phyloP scores from a whole-genome alignment of 306 rosid species.

The Hippophae gyantsensis region DNA sequence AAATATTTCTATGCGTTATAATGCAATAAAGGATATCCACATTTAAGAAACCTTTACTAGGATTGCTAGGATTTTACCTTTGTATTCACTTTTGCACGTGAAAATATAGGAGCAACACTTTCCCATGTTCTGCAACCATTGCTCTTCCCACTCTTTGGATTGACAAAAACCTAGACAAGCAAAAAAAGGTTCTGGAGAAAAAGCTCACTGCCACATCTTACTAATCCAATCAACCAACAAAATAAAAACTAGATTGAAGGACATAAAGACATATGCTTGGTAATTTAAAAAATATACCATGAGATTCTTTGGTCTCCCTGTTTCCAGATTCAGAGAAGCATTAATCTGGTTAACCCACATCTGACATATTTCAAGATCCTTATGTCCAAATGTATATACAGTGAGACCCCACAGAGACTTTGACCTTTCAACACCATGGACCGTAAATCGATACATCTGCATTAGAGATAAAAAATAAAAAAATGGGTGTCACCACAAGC shows the following conservation, averaged over 20 bases:
- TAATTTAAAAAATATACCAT: slow-evolving; percentile 48
- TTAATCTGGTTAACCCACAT: slow-evolving; percentile 64
- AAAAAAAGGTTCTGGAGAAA: slow-evolving; percentile 35
- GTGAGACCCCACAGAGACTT: slow-evolving; percentile 46
- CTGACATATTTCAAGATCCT: slow-evolving; percentile 44
- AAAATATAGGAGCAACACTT: slow-evolving; percentile 68
- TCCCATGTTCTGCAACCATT: slow-evolving; percentile 77
- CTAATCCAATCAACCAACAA: slow-evolving; percentile 12
- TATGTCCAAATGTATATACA: slow-evolving; percentile 65
- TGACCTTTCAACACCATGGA: slow-evolving; percentile 57
- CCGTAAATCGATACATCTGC: slow-evolving; percentile 60
- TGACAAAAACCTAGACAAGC: slow-evolving; percentile 77
- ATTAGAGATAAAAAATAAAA: slow-evolving; percentile 12
- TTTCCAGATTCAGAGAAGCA: slow-evolving; percentile 35
- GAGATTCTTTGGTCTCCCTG: slow-evolving; percentile 74
- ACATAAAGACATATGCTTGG: slow-evolving; percentile 12
- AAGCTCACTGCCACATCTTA: slow-evolving; percentile 12
- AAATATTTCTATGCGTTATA: not conserved
- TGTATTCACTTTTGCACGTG: slow-evolving; percentile 64
- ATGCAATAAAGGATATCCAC: slow-evolving; percentile 6
- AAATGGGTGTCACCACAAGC: not conserved
- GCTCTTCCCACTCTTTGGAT: slow-evolving; percentile 93
- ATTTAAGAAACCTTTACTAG: not conserved
- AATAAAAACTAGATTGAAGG: slow-evolving; percentile 6
- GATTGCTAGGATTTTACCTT: slow-evolving; percentile 43